These are phyloP conservation scores for Claviceps purpurea DNA, from an alignment of 2,329 filamentous ascomycete species.

Conservation along the genomic window DNA sequence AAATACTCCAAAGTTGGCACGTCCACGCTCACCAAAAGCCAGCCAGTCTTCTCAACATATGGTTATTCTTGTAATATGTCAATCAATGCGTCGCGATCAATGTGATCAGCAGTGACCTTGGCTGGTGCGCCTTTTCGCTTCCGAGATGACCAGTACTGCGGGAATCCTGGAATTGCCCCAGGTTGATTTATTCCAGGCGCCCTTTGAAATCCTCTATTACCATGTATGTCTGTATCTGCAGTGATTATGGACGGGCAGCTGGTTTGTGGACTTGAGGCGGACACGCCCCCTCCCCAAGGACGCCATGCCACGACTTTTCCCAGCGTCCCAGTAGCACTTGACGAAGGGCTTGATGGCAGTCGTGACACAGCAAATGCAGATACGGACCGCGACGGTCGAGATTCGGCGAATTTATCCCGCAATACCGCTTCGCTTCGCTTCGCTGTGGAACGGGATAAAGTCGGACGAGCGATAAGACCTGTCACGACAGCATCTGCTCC, in stretches of 20 bases:
- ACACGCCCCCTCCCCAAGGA: constrained; percentile 25
- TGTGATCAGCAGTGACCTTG: constrained; percentile 40
- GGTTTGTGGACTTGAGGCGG: constrained; percentile 5
- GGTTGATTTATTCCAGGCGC: constrained; percentile 66
- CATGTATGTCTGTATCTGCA: constrained; percentile 4
- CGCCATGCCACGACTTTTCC: constrained; percentile 36
- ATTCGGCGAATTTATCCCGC: constrained; percentile 38
- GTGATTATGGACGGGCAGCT: constrained; percentile 5
- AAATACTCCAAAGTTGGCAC: neutral
- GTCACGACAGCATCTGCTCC: constrained; percentile 43
- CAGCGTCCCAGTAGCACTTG: constrained; percentile 17
- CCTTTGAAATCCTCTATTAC: constrained; percentile 30
- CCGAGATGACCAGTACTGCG: constrained; percentile 37
- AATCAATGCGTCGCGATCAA: constrained; percentile 47
- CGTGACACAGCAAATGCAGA: constrained; percentile 20
- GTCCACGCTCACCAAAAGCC: neutral
- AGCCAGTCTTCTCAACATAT: neutral
- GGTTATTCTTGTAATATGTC: constrained; percentile 35
- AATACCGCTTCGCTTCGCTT: constrained; percentile 42
- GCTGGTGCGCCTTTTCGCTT: constrained; percentile 39
- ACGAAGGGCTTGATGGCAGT: constrained; percentile 13
- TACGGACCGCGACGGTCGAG: constrained; percentile 20
- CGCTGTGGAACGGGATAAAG: constrained; percentile 31
- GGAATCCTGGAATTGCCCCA: constrained; percentile 60
- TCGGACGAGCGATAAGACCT: constrained; percentile 46